These are phyloP conservation scores for Tylopilus felleus DNA, from an alignment of 768 basidiomycete genomes.

Conservation along the genomic window DNA sequence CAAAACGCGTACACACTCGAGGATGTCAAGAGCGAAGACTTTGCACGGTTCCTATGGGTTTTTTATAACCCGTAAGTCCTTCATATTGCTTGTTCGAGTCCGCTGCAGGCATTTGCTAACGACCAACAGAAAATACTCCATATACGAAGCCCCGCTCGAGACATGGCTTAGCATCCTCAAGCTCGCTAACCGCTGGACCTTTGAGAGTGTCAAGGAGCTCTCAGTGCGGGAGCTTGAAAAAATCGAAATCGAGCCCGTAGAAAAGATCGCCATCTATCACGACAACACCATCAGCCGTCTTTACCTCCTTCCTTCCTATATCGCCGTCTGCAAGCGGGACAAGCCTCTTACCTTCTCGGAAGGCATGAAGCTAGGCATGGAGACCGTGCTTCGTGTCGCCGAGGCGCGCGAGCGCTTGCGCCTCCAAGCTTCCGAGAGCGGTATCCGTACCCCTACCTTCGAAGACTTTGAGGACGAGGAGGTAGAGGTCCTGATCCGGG, in stretches of 20 bases:
- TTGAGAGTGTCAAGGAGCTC: slow-evolving; percentile 38
- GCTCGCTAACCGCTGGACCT: slow-evolving; percentile 40
- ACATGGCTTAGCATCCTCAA: slow-evolving; percentile 42
- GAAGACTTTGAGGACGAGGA: slow-evolving; percentile 31
- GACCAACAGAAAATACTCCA: slow-evolving; percentile 32
- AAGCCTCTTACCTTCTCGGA: slow-evolving; percentile 38
- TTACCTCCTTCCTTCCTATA: slow-evolving; percentile 36
- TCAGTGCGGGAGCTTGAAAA: slow-evolving; percentile 39
- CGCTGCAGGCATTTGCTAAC: neutral
- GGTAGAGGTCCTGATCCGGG: slow-evolving; percentile 26
- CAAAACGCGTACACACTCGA: slow-evolving; percentile 43
- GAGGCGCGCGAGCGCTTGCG: slow-evolving; percentile 41
- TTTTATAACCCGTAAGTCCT: slow-evolving; percentile 58
- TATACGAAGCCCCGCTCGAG: slow-evolving; percentile 37
- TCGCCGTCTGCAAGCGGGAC: slow-evolving; percentile 35
- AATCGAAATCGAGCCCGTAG: slow-evolving; percentile 33
- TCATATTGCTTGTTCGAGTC: neutral
- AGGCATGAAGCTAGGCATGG: slow-evolving; percentile 40
- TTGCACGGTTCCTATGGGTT: slow-evolving; percentile 56
- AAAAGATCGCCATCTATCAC: slow-evolving; percentile 40
- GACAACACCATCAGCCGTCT: slow-evolving; percentile 31
- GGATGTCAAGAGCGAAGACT: slow-evolving; percentile 44
- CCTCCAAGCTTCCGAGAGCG: slow-evolving; percentile 28
- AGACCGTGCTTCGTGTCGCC: slow-evolving; percentile 36
- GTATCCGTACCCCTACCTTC: slow-evolving; percentile 30